Evolutionary conservation across 208 protist genomes (phyloP), one percentile per base, ranked within the genome.

Genomic region (Leishmania aethiopica): DNA sequence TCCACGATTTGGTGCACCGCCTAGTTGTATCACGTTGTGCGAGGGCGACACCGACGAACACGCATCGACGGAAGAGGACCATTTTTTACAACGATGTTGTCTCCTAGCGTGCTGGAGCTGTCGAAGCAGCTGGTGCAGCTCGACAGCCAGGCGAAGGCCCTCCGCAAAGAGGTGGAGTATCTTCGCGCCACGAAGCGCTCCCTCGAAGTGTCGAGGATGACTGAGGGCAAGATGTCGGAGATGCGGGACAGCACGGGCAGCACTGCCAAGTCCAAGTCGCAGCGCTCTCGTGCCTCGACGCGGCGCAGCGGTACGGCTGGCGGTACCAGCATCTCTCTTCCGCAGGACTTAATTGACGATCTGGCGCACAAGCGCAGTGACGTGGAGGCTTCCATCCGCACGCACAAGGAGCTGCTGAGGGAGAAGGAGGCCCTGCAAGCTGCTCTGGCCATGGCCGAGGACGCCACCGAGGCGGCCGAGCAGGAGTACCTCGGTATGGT

Each of bases 151-250:
- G 90, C 91, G 49, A 90, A 92, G 59, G 66, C 70, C n/a, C 86
- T 96, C 25, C 93, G 93, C 59, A 85, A 81, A 51, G 91, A 96
- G 74, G 91, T 96, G 66, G 79, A 86, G 57, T 76, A 85, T 71
- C 87, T 96, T 32, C 86, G 94, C 71, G 82, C 85, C 64, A 94
- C 91, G 8, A 86, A 89, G 64, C 85, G 77, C 78, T 82, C 83
- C 67, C 75, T 91, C 59, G 88, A 79, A 17, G 82, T 90, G 53
- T 78, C 70, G 19, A 85, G 84, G 77, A 81, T 80, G 13, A 87
- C 86, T 10, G 1, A 77, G 42, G 77, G 42, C 66, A 84, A 88
- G 51, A 77, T 82, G 37, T 79, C 57, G 59, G 89, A 86, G 79
- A 76, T 87, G 55, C 88, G 79, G 66, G 82, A 82, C 60, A 86